Conservation (phyloP, 441 rosid genomes). For the Corymbia calophylla region DNA sequence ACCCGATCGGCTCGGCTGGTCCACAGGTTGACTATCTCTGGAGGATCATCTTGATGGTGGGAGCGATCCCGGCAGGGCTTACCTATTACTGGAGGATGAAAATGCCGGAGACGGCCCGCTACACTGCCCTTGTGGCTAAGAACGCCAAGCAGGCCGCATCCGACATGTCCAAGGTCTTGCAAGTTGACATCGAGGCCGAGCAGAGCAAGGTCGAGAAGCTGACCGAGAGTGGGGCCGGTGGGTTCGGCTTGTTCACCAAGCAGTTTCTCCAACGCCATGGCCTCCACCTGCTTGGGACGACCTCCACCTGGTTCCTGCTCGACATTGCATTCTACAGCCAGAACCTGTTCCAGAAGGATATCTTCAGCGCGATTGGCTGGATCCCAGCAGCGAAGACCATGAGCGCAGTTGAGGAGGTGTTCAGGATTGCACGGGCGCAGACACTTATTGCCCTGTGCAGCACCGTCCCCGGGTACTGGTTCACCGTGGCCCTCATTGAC, state of each 20-base stretch:
- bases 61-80: constrained; percentile 69
- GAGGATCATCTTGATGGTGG: constrained; percentile 67
- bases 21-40: constrained; percentile 71
- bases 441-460: constrained; percentile 74
- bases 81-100: constrained; percentile 80
- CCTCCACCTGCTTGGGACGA: constrained; percentile 63
- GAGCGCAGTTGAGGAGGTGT: constrained; percentile 76
- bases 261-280: constrained; percentile 54
- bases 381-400: constrained; percentile 63
- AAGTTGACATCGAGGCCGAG: constrained; percentile 54
- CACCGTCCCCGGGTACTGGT: constrained; percentile 84
- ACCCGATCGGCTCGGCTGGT: constrained; percentile 48
- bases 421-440: constrained; percentile 61
- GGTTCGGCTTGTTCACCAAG: constrained; percentile 52
- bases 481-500: constrained; percentile 66
- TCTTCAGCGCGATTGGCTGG: constrained; percentile 80
- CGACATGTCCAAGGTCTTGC: constrained; percentile 76
- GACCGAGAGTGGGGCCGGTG: neutral
- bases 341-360: constrained; percentile 79
- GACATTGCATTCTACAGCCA: constrained; percentile 88
- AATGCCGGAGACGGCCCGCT: constrained; percentile 90
- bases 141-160: constrained; percentile 58
- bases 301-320: constrained; percentile 74
- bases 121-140: constrained; percentile 85
- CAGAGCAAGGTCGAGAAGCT: constrained; percentile 29